phyloP scores from a whole-genome alignment of 306 rosid species.

The Chamaecrista fasciculata region DNA sequence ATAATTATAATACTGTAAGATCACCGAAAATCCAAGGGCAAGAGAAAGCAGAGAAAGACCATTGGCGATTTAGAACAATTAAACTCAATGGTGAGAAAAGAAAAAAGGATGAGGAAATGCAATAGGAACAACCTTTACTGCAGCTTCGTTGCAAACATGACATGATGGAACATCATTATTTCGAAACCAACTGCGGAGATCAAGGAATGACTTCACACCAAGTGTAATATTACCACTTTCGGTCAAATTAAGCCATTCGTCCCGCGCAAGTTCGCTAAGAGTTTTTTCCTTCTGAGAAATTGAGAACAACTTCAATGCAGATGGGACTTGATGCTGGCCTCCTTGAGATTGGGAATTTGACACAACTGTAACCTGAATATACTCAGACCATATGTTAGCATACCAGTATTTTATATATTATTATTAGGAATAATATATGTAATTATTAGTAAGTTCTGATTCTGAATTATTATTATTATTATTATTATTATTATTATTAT shows the following conservation, averaged over 20 bases:
- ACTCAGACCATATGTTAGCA: too few relatives aligned
- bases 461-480: too few relatives aligned
- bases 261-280: slow-evolving; percentile 44
- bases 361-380: slow-evolving; percentile 56
- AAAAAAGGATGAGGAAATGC: slow-evolving; percentile 18
- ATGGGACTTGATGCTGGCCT: slow-evolving; percentile 27
- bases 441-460: too few relatives aligned
- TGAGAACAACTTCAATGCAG: slow-evolving; percentile 47
- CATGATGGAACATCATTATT: slow-evolving; percentile 62
- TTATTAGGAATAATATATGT: too few relatives aligned
- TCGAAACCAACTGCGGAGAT: slow-evolving; percentile 55
- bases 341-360: slow-evolving; percentile 31
- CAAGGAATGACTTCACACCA: slow-evolving; percentile 60
- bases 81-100: not conserved
- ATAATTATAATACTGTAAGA: not conserved
- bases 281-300: slow-evolving; percentile 49
- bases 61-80: slow-evolving; percentile 14
- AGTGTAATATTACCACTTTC: slow-evolving; percentile 44
- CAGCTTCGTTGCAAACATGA: slow-evolving; percentile 94
- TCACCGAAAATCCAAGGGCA: slow-evolving; percentile 12
- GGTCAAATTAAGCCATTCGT: slow-evolving; percentile 46
- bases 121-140: slow-evolving; percentile 66
- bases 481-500: too few relatives aligned
- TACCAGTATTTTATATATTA: too few relatives aligned
- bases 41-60: not conserved